Base-by-base conservation (phyloP, 2,329 filamentous ascomycete genomes). In the Penicillium freii region DNA sequence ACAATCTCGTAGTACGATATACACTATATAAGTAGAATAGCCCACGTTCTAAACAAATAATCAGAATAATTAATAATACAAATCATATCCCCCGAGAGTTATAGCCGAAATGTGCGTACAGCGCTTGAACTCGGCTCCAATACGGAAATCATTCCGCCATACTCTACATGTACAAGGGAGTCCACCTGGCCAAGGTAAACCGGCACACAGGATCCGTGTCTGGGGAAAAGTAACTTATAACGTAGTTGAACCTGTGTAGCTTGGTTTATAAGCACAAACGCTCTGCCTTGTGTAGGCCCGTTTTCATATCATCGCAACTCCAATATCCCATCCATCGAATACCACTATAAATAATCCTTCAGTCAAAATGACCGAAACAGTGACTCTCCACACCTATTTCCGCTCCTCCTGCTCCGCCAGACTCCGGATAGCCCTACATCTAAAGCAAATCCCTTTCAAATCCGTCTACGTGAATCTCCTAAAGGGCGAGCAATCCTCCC, bases 371-470 rank as follows among this genome's bases (percentile, higher is more conserved):
- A 19, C 63, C 50, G 56, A 61, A 36, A 60, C 58, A 59, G 56
- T 72, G 46, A 72, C 69, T 2, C 79, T 87, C 10, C 80, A 87
- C 74, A 82, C 79, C 59, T 87, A 86, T 73, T 86, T 82, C 72
- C 79, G 83, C 60, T 87, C 85, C 47, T 86, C 84, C 17, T 87
- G 84, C 73, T 82, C 84, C 1, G 84, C 81, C 0, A 81, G 85
- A 13, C 74, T 88, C 5, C 83, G 84, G 45, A 87, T 87, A 58
- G 82, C 83, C 11, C 74, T 86, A 1, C 74, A 82, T 54, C 74
- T 84, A 50, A 87, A 87, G 63, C 67, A 67, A 23, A 77, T 87
- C 51, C 62, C 74, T 2, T 82, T 81, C 62, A 75, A 77, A 7
- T 70, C 75, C 21, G 70, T 78, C 33, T 75, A 77, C 51, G 73